These are phyloP conservation scores for Rhizopogon rudus DNA, from an alignment of 768 basidiomycete genomes.

Conservation along the genomic window DNA sequence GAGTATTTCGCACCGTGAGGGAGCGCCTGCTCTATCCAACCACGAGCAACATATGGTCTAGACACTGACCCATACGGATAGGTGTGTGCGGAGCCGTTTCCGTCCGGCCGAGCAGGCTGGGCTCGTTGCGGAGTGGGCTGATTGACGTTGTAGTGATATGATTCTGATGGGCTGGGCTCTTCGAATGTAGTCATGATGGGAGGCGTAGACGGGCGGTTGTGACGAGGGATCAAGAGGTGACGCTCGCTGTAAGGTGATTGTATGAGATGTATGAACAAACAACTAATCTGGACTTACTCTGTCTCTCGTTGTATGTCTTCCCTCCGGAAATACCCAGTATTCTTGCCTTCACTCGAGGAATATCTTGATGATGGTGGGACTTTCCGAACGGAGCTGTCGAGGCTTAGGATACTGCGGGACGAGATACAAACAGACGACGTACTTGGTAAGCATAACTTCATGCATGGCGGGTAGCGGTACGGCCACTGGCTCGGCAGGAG, in stretches of 20 bases:
- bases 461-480: conserved; percentile 28
- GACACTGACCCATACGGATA: conserved; percentile 22
- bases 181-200: conserved; percentile 20
- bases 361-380: conserved; percentile 6
- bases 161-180: conserved; percentile 12
- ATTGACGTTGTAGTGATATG: conserved; percentile 20
- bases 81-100: conserved; percentile 26
- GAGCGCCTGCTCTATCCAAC: conserved; percentile 75
- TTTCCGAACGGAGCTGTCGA: conserved; percentile 12
- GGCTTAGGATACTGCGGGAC: neutral
- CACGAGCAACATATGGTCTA: conserved; percentile 31
- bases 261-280: neutral
- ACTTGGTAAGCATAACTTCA: conserved; percentile 26
- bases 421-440: neutral
- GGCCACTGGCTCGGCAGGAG: conserved; percentile 17
- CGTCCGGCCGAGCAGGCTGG: conserved; percentile 16
- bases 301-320: conserved; percentile 5
- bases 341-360: conserved; percentile 13
- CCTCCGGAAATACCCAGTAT: conserved; percentile 7
- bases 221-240: conserved; percentile 40
- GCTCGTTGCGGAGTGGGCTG: conserved; percentile 27
- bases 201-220: conserved; percentile 23
- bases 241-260: conserved; percentile 37
- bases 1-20: conserved; percentile 72
- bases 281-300: conserved; percentile 19